Percentiles rank a stretch among this genome's conserved stretches.
phyloP scores from a whole-genome alignment of 2,329 filamentous ascomycete genomes.

The Penicillium palitans region DNA sequence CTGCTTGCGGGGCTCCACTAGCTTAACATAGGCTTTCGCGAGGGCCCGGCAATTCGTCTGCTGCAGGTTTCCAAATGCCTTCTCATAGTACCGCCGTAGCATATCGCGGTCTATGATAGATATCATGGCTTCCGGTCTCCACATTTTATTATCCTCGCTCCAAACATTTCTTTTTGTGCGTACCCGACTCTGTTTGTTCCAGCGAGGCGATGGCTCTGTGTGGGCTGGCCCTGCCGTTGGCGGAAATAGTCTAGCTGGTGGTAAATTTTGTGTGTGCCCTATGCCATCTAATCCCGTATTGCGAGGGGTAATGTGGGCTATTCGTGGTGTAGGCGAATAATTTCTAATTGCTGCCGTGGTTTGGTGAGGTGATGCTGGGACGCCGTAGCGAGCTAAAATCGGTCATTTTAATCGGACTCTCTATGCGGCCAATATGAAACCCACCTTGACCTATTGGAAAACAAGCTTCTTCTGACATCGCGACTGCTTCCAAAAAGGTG shows the following conservation, averaged over 20 bases:
- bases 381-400: not conserved
- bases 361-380: not conserved
- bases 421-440: conserved; percentile 5
- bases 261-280: not conserved
- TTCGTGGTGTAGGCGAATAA: no score
- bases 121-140: conserved; percentile 23
- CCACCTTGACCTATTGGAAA: conserved; percentile 22
- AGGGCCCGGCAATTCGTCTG: conserved; percentile 38
- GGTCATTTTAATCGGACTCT: not conserved
- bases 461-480: conserved; percentile 23
- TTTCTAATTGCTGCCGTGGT: not conserved
- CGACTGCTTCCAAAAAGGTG: conserved; percentile 32
- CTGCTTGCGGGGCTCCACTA: conserved; percentile 39
- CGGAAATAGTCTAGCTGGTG: not conserved
- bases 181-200: not conserved
- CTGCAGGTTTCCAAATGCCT: conserved; percentile 34
- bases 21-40: conserved; percentile 39
- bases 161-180: conserved; percentile 5
- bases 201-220: conserved; percentile 3
- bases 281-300: not conserved
- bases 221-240: not conserved
- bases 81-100: conserved; percentile 35
- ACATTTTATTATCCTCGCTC: not conserved
- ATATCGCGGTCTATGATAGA: conserved; percentile 26
- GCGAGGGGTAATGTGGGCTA: not conserved